Base-by-base conservation (phyloP, 768 basidiomycete species). In the Termitomyces sp. region DNA sequence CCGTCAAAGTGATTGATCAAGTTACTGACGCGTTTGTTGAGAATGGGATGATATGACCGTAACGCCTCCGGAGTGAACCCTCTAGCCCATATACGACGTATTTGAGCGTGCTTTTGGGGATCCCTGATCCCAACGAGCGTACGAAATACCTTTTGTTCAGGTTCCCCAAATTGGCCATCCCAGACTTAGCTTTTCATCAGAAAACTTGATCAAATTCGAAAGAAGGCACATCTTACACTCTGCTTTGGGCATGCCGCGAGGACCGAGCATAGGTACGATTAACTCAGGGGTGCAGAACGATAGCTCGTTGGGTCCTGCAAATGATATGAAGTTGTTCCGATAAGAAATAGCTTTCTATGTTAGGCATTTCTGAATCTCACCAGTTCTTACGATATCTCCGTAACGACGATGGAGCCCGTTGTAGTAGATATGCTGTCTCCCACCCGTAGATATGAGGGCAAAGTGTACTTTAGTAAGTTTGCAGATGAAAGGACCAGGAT, bases 361-460 rank as follows among this genome's bases (percentile, higher is more conserved):
- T 24, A 45, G 46, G 42, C n/a, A 18, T 2, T 22, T 3, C n/a
- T 9, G 10, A 57, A 13, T n/a, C 74, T 36, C 56, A 82, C 85
- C 85, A 36, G 79, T 75, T 53, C 85, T 74, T 13, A 87, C 80
- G n/a, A 79, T 67, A 20, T 79, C 74, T 0, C 85, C 85, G 53
- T 85, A 84, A 27, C 65, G 69, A 16, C 74, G 71, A 63, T 86
- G 85, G 24, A 86, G 62, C 6, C 64, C 53, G 39, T 77, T 67
- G 48, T 76, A 73, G 57, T 76, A 77, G 2, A 72, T 54, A 58
- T 86, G 80, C 20, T 76, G 72, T 57, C 74, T 73, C 2, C 82
- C 81, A 20, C 48, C 55, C 22, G 52, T 63, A 0, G 71, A 68
- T 16, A 76, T 55, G 49, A 59, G 71, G 1, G 69, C 71, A 7